Evolutionary conservation across 352 stramenopile species (phyloP), one percentile per base, ranked within the genome.

Genomic region (Pythium guiyangense): DNA sequence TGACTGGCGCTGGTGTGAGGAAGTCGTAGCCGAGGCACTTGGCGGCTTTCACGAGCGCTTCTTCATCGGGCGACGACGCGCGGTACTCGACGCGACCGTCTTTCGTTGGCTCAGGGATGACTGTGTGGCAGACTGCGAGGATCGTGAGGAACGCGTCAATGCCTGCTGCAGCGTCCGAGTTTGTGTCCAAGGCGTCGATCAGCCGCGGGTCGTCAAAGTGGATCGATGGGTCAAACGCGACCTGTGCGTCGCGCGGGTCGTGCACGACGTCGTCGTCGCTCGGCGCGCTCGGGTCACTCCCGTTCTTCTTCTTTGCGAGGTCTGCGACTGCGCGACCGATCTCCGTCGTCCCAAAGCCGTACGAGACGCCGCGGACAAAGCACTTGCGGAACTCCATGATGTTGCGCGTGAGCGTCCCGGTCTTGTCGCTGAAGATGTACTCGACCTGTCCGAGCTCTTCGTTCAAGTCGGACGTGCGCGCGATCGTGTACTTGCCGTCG

Each of bases 371-470:
- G 22, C 71, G 66, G 43, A 98, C 75, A 20, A 86, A 90, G 57
- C 90, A 97, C 52, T 96, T 96, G 43, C 91, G 86, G 54, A 98
- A 97, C 67, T 98, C 84, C 96, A 99, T 99, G 26, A 98, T 88
- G 77, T 99, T 99, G 54, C 93, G 87, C n/a, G 97, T 99, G 35
- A 99, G 78, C 34, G 97, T 99, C 10, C 97, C 97, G 10, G 97
- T 99, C 70, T 99, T 99, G 73, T 99, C 97, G 27, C 84, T 98
- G 78, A 99, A 99, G 15, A 99, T 95, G 63, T 99, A 98, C 60
- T 98, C 79, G 27, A 99, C 85, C 70, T 98, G 88, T 1, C 96
- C 97, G 3, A 98, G 67, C 52, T 98, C 89, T 67, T 96, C 92
- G 49, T 96, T 96, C 49, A 98, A 66, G 52, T 96, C 87, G 1